A percentile compares a stretch with the other conserved stretches of the same genome.
Conservation (phyloP, 192 early-diverging fungal genomes). For the Cladochytrium replicatum region DNA sequence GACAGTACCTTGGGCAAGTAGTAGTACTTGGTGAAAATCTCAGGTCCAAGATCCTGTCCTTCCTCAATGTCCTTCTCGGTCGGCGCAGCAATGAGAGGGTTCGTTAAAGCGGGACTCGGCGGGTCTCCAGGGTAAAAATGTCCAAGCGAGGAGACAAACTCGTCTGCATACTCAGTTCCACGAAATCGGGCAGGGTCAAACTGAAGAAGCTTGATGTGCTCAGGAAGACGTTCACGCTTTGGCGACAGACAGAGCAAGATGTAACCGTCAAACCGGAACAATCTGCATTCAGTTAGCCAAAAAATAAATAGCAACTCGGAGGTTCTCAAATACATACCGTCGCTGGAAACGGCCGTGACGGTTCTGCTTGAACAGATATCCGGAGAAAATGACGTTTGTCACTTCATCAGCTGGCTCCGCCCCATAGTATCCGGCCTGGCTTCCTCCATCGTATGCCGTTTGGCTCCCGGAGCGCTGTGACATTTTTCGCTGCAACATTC, state of each 20-base stretch:
- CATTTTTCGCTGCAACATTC: no score
- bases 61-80: conserved; percentile 2
- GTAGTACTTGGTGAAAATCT: conserved; percentile 17
- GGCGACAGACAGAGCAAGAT: conserved; percentile 28
- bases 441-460: no score
- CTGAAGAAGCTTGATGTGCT: conserved; percentile 13
- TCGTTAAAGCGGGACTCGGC: conserved; percentile 21
- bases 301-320: not conserved
- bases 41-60: not conserved
- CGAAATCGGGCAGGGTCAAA: conserved; percentile 11
- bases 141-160: conserved; percentile 8
- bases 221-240: conserved; percentile 16
- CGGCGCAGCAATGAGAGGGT: conserved; percentile 17
- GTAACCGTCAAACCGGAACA: conserved; percentile 30
- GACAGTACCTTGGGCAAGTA: conserved; percentile 34
- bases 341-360: conserved; percentile 22
- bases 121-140: conserved; percentile 16
- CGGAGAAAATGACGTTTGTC: conserved; percentile 26
- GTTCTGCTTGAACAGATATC: conserved; percentile 29
- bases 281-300: no score
- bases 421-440: no score
- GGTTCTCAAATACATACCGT: conserved; percentile 3
- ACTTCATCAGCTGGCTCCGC: no score
- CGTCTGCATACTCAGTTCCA: not conserved
- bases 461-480: no score